Evolutionary conservation across 2,329 filamentous ascomycete genomes (phyloP), one percentile per base, ranked within the genome.

Genomic region (Aspergillus persii): DNA sequence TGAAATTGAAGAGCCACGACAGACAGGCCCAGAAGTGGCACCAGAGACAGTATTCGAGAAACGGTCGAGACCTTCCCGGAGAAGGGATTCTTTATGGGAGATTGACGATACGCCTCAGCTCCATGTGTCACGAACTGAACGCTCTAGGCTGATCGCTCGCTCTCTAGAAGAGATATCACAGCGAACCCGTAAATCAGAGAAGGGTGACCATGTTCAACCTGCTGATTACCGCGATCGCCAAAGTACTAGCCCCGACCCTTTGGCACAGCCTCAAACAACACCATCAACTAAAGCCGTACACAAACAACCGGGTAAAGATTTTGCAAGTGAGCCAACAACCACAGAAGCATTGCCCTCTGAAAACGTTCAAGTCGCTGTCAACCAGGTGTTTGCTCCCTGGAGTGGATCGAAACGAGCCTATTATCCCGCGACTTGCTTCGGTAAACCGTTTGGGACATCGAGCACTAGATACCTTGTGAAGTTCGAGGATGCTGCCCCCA

Each of bases 351-450:
- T 47, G 23, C 39, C 51, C n/a, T 56, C 56, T 30, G 66, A 69
- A 11, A 58, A 65, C 26, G 9, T 57, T 7, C 65, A 76, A 8
- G 64, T 80, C 27, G 75, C 78, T 11, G 80, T 80, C 4, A 82
- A 83, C 56, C 79, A 86, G 61, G 79, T 88, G 0, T 79, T 87
- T 61, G 84, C 85, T 7, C 76, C 79, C 30, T 88, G 85, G 79
- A 84, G 80, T 63, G 81, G 82, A 23, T 76, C 76, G n/a, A 80
- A 76, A 51, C 79, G 80, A 55, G 78, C 75, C n/a, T 88, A 83
- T 68, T 86, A 85, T 67, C 84, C 86, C 51, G 86, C 83, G 8
- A 84, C 80, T n/a, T 87, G 81, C 64, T 69, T 86, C 36, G 82
- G 80, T 2, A 74, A 72, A 15, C 74, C 79, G 23, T 69, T 75